Percentiles rank a stretch among this genome's conserved stretches.
Evolutionary conservation across 179 eudicot genomes (phyloP).

Genomic region (Vitellaria paradoxa): DNA sequence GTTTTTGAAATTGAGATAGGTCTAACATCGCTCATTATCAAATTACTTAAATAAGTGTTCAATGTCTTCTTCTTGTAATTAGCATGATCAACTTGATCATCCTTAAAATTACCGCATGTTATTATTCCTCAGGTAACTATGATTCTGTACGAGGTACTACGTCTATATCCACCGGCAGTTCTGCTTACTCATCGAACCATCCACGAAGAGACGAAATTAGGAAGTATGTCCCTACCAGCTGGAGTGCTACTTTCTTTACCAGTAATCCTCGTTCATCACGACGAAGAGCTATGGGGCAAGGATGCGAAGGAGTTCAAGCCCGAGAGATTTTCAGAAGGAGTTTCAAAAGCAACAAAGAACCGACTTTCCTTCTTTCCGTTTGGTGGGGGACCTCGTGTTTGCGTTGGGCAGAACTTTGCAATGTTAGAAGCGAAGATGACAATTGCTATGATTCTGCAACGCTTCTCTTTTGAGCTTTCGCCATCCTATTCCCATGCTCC

Average conservation of each 20-base stretch:
- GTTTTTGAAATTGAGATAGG: too few relatives aligned
- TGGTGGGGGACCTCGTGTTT: neutral
- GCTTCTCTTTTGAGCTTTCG: slow-evolving; percentile 14
- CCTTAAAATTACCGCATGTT: too few relatives aligned
- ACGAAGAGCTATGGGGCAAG: slow-evolving; percentile 7
- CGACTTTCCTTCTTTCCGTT: slow-evolving; percentile 8
- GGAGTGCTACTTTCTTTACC: neutral
- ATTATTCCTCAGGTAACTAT: slow-evolving; percentile 6
- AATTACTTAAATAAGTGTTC: too few relatives aligned
- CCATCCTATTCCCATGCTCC: slow-evolving; percentile 18
- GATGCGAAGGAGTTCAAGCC: slow-evolving; percentile 17
- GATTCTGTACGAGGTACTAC: slow-evolving; percentile 1
- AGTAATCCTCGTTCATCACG: neutral
- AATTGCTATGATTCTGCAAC: neutral
- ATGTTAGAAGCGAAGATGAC: slow-evolving; percentile 12
- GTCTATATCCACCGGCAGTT: neutral
- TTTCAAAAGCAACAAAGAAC: neutral
- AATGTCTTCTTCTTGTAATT: too few relatives aligned
- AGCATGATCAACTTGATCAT: too few relatives aligned
- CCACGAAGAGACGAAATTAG: neutral
- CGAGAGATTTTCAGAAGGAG: slow-evolving; percentile 12
- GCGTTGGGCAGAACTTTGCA: slow-evolving; percentile 13
- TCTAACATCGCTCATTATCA: too few relatives aligned
- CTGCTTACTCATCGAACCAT: neutral
- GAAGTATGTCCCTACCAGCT: neutral